phyloP scores from a whole-genome alignment of 78 protist genomes.

The Dictyostelium capitatum region DNA sequence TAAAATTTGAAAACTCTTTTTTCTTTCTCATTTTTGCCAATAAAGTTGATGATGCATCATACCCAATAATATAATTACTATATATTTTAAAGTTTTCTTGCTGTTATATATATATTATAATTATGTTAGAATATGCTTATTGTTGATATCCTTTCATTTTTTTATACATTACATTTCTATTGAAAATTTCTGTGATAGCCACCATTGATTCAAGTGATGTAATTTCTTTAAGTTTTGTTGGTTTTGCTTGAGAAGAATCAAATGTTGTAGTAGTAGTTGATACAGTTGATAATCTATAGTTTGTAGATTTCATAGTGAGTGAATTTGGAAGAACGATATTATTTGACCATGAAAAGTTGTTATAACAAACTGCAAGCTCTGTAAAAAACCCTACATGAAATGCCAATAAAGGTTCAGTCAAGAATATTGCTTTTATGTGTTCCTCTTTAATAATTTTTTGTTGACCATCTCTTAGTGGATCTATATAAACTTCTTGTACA shows the following conservation, averaged over 20 bases:
- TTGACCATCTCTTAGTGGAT: slow-evolving; percentile 32
- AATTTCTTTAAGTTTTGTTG: background rate
- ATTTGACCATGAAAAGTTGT: slow-evolving; percentile 48
- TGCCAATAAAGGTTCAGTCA: slow-evolving; percentile 4
- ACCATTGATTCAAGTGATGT: slow-evolving; percentile 26
- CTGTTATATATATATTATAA: background rate
- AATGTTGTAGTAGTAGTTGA: slow-evolving; percentile 35
- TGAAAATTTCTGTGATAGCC: slow-evolving; percentile 32
- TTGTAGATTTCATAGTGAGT: slow-evolving; percentile 2
- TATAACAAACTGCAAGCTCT: slow-evolving; percentile 53
- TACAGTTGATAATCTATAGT: background rate
- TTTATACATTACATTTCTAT: slow-evolving; percentile 54
- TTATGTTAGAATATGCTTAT: background rate
- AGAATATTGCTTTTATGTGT: background rate
- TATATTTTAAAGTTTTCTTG: slow-evolving; percentile 61
- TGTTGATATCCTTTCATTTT: no score
- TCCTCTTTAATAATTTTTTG: slow-evolving; percentile 23
- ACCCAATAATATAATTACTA: slow-evolving; percentile 57
- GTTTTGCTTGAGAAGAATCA: background rate
- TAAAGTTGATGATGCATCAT: slow-evolving; percentile 30
- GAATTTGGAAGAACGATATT: slow-evolving; percentile 27
- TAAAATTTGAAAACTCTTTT: slow-evolving; percentile 20
- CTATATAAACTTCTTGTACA: slow-evolving; percentile 37
- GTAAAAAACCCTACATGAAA: slow-evolving; percentile 62
- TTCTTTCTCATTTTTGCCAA: slow-evolving; percentile 46